These are phyloP conservation scores for Calonectria hongkongensis DNA, from an alignment of 2,329 filamentous ascomycete genomes.

Conservation along the genomic window DNA sequence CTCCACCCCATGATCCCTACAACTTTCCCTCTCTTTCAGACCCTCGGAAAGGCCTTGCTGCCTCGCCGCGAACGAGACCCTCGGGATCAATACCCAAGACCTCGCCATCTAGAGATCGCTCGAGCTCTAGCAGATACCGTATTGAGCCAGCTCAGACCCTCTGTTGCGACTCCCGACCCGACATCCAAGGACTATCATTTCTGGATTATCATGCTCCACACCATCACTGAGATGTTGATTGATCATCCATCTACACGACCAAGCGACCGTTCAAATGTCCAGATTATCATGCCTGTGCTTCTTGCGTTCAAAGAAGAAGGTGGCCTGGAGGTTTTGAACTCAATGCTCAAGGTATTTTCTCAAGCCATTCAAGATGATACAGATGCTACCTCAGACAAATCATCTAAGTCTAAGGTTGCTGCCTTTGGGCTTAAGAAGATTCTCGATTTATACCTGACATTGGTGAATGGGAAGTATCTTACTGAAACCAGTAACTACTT, in stretches of 20 bases:
- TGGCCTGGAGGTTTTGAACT: constrained; percentile 84
- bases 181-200: constrained; percentile 83
- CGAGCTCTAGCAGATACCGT: constrained; percentile 83
- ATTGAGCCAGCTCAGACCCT: constrained; percentile 77
- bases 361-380: constrained; percentile 54
- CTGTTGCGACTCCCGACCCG: constrained; percentile 65
- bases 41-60: constrained; percentile 87
- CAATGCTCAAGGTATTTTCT: constrained; percentile 81
- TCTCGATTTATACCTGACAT: constrained; percentile 84
- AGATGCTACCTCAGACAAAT: constrained; percentile 67
- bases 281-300: constrained; percentile 84
- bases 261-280: constrained; percentile 69
- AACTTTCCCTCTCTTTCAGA: constrained; percentile 90
- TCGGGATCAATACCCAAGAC: constrained; percentile 76
- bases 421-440: constrained; percentile 85
- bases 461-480: constrained; percentile 86
- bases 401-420: constrained; percentile 69
- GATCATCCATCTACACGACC: constrained; percentile 72
- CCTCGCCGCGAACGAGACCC: constrained; percentile 77
- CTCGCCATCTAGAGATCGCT: constrained; percentile 73
- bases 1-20: constrained; percentile 86
- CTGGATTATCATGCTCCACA: constrained; percentile 87
- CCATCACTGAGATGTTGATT: constrained; percentile 85
- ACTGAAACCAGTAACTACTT: constrained; percentile 82
- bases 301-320: constrained; percentile 89